A percentile compares a stretch with the other conserved stretches of the same genome.
Evolutionary conservation across 371 early-diverging fungal species (phyloP).

Genomic region (Mucor velutinosus): DNA sequence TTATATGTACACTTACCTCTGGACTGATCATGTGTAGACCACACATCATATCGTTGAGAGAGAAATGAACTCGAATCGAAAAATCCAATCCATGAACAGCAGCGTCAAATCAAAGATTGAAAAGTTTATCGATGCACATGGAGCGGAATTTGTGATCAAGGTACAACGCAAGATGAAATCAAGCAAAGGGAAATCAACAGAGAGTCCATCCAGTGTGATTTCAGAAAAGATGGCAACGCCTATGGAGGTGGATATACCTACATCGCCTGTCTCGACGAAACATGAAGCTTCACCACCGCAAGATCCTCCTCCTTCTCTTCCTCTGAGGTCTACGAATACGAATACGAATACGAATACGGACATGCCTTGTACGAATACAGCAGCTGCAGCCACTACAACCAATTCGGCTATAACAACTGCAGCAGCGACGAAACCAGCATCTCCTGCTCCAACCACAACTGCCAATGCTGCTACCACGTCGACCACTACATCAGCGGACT

Average conservation of each 20-base stretch:
- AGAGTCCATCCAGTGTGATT: constrained; percentile 15
- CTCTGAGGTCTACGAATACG: too few species aligned
- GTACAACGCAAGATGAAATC: background rate
- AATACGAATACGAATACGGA: too few species aligned
- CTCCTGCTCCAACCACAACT: too few species aligned
- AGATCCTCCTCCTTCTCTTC: background rate
- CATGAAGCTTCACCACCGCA: background rate
- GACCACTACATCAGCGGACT: background rate
- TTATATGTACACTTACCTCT: too few species aligned
- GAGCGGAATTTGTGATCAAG: constrained; percentile 27
- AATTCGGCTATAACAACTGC: too few species aligned
- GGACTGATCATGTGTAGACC: constrained; percentile 29
- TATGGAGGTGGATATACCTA: background rate
- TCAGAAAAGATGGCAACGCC: constrained; percentile 10
- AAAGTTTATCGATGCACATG: constrained; percentile 49
- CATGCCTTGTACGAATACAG: too few species aligned
- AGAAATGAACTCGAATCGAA: constrained; percentile 41
- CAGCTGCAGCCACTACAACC: too few species aligned
- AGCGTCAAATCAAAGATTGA: constrained; percentile 42
- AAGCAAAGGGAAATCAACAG: constrained; percentile 1
- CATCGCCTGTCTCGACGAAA: background rate
- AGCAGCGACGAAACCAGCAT: too few species aligned
- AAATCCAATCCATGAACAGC: constrained; percentile 34
- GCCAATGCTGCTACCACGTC: background rate
- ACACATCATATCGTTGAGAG: constrained; percentile 55